Evolutionary conservation across 768 basidiomycete species (phyloP).

Genomic region (Leccinum subgranulosum): DNA sequence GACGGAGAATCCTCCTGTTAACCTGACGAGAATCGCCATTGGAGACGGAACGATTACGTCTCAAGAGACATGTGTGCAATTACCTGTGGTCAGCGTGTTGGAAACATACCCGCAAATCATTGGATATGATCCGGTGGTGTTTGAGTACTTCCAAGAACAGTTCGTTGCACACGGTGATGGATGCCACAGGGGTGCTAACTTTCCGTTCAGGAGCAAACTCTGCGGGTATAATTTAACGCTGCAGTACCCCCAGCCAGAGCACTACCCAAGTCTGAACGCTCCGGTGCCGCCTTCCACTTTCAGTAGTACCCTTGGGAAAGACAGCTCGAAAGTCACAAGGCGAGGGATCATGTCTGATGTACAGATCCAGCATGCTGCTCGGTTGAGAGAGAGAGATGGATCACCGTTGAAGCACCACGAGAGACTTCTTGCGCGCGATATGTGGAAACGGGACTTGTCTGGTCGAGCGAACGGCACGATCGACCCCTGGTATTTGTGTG

Average conservation of each 20-base stretch:
- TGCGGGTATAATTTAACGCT: conserved; percentile 66
- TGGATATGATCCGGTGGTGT: conserved; percentile 65
- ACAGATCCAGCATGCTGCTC: conserved; percentile 14
- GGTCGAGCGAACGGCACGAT: too few relatives aligned
- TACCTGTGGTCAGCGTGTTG: conserved; percentile 58
- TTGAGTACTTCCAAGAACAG: conserved; percentile 67
- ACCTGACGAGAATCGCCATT: conserved; percentile 61
- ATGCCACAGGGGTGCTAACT: background rate
- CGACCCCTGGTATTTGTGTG: too few relatives aligned
- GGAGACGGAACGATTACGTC: conserved; percentile 61
- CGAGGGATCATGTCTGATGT: conserved; percentile 8
- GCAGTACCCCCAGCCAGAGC: conserved; percentile 59
- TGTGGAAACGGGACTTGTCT: too few relatives aligned
- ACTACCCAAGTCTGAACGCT: conserved; percentile 38
- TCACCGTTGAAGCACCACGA: conserved; percentile 13
- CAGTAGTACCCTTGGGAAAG: background rate
- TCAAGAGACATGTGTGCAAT: conserved; percentile 44
- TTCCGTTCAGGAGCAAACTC: conserved; percentile 44
- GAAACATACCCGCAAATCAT: conserved; percentile 76
- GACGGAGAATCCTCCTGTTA: conserved; percentile 60
- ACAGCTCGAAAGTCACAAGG: conserved; percentile 1
- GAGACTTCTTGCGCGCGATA: too few relatives aligned
- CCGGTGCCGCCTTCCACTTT: background rate
- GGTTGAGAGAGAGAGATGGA: conserved; percentile 13
- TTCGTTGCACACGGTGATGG: conserved; percentile 31